phyloP scores from a whole-genome alignment of 2,329 filamentous ascomycete species.

The Fusarium falciforme region DNA sequence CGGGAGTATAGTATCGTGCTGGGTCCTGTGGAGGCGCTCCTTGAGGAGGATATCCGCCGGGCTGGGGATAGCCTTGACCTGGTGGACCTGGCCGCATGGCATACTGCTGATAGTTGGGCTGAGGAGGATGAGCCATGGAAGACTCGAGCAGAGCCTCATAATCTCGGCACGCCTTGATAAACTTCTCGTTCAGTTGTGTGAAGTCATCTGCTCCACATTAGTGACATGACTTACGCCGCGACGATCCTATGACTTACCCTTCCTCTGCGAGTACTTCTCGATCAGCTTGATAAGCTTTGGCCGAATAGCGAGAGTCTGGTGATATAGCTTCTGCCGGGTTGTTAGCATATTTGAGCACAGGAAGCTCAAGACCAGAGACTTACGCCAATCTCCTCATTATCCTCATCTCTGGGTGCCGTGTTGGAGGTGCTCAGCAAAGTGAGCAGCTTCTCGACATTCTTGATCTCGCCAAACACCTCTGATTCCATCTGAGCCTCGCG shows the following conservation, averaged over 20 bases:
- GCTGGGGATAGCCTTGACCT: constrained; percentile 58
- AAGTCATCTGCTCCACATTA: constrained; percentile 80
- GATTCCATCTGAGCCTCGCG: constrained; percentile 95
- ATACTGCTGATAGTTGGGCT: constrained; percentile 80
- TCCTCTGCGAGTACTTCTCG: constrained; percentile 99
- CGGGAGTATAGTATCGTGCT: constrained; percentile 76
- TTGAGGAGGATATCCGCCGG: constrained; percentile 55
- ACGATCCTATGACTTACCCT: constrained; percentile 67
- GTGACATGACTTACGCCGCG: neutral
- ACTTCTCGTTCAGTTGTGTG: constrained; percentile 98
- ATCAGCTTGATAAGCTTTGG: constrained; percentile 98
- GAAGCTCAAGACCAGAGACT: constrained; percentile 37
- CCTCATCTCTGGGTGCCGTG: constrained; percentile 82
- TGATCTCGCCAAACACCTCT: constrained; percentile 73
- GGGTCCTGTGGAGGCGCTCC: constrained; percentile 66
- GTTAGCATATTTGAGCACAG: constrained; percentile 46
- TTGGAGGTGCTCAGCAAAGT: constrained; percentile 91
- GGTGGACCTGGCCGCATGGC: constrained; percentile 63
- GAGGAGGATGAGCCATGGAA: constrained; percentile 94
- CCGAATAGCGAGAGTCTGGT: constrained; percentile 92
- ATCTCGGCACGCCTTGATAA: constrained; percentile 97
- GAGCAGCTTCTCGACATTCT: constrained; percentile 77
- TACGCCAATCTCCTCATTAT: constrained; percentile 96
- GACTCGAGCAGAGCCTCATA: constrained; percentile 96
- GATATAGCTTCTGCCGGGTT: constrained; percentile 75